These are phyloP conservation scores for Phytophthora vignae DNA, from an alignment of 352 stramenopile genomes.

Conservation along the genomic window DNA sequence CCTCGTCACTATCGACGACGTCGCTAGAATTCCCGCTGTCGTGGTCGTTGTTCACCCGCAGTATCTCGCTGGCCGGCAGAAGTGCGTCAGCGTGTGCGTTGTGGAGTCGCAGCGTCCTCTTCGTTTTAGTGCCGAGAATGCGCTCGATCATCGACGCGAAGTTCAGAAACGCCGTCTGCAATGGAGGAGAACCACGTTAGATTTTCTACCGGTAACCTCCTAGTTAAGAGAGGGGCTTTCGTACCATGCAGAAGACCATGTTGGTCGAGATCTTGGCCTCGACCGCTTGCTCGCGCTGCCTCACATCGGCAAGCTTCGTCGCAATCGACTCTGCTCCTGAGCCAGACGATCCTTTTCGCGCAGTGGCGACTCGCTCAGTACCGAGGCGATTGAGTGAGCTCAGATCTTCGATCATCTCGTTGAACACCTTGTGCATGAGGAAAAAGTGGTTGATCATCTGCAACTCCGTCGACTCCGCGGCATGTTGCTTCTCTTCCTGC, in stretches of 20 bases:
- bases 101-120: background rate
- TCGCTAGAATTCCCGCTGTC: background rate
- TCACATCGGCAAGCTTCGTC: conserved; percentile 7
- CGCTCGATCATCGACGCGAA: conserved; percentile 29
- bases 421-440: conserved; percentile 50
- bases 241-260: conserved; percentile 50
- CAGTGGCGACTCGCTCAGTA: conserved; percentile 32
- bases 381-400: conserved; percentile 49
- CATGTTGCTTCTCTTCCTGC: background rate
- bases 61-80: conserved; percentile 6
- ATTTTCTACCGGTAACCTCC: no score
- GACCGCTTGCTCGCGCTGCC: conserved; percentile 20
- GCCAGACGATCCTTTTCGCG: conserved; percentile 1
- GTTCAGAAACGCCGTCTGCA: conserved; percentile 27
- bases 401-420: conserved; percentile 55
- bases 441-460: conserved; percentile 58
- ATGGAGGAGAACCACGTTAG: no score
- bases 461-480: conserved; percentile 31
- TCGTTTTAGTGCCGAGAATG: conserved; percentile 7
- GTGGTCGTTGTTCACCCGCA: background rate
- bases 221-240: no score
- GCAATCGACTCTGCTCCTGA: background rate
- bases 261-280: conserved; percentile 50
- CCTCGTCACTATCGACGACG: background rate
- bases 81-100: conserved; percentile 20